Evolutionary conservation across 2,329 filamentous ascomycete genomes (phyloP).

Genomic region (Pleochaeta shiraiana): DNA sequence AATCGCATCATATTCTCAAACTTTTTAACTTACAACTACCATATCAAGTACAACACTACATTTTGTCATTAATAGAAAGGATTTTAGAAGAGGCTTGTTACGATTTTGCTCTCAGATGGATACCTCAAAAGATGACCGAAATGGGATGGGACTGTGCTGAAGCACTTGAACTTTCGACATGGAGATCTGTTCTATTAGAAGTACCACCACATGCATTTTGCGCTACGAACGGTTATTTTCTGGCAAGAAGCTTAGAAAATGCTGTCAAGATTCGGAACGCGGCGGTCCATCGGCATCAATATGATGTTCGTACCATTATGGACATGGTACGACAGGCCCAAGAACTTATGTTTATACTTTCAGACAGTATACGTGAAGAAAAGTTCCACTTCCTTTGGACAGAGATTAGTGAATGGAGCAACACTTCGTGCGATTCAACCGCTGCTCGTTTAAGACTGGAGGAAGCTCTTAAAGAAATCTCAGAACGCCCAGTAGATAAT

Average conservation of each 20-base stretch:
- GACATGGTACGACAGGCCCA: constrained; percentile 13
- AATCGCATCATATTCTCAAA: neutral
- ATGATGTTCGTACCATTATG: constrained; percentile 13
- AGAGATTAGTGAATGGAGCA: constrained; percentile 14
- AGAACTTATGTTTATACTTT: constrained; percentile 16
- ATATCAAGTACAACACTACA: constrained; percentile 19
- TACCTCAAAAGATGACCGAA: constrained; percentile 11
- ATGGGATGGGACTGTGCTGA: constrained; percentile 15
- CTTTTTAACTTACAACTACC: constrained; percentile 14
- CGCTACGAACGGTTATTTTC: constrained; percentile 8
- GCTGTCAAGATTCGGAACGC: constrained; percentile 16
- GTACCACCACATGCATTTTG: constrained; percentile 11
- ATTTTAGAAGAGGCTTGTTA: constrained; percentile 17
- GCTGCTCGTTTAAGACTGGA: constrained; percentile 11
- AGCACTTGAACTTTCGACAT: constrained; percentile 16
- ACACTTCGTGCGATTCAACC: constrained; percentile 7
- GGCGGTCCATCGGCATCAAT: constrained; percentile 16
- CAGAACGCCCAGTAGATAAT: constrained; percentile 15
- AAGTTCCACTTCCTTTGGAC: constrained; percentile 13
- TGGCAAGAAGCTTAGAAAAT: constrained; percentile 11
- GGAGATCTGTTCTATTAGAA: constrained; percentile 11
- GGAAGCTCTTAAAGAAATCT: constrained; percentile 13
- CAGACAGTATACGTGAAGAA: constrained; percentile 11
- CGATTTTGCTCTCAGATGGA: constrained; percentile 15
- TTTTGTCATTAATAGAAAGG: constrained; percentile 16